A percentile compares a stretch with the other conserved stretches of the same genome.
phyloP scores from a whole-genome alignment of 2,329 filamentous ascomycete genomes.

The Akanthomyces dipterigenus region DNA sequence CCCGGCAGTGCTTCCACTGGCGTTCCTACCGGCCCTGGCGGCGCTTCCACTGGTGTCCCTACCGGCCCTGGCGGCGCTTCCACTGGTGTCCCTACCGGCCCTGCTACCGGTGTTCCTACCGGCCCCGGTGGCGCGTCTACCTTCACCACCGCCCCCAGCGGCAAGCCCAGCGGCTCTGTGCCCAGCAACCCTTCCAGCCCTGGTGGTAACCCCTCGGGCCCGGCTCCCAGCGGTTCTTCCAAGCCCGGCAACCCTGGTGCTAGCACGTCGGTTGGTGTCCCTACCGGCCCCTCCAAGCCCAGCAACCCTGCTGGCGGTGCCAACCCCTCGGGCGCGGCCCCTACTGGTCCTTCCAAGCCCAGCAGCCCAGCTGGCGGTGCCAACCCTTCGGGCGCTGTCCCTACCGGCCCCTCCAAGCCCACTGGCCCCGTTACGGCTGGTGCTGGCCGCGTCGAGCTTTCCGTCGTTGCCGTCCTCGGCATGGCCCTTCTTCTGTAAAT shows the following conservation, averaged over 20 bases:
- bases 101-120: not conserved
- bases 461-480: not conserved
- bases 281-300: not conserved
- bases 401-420: not conserved
- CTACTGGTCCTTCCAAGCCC: not conserved
- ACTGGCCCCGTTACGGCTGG: not conserved
- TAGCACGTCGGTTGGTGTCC: not conserved
- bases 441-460: conserved; percentile 1
- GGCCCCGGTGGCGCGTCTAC: not conserved
- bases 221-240: not conserved
- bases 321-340: not conserved
- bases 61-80: not conserved
- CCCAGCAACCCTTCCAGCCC: not conserved
- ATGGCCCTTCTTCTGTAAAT: conserved; percentile 8
- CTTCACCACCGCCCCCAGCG: not conserved
- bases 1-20: not conserved
- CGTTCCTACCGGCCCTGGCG: not conserved
- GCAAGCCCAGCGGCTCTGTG: not conserved
- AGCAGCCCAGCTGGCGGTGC: not conserved
- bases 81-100: not conserved
- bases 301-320: not conserved
- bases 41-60: not conserved
- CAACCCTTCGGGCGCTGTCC: not conserved
- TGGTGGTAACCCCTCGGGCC: not conserved
- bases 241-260: not conserved